These are phyloP conservation scores for Debaryomyces fabryi DNA, from an alignment of 1,139 yeast genomes.

Conservation along the genomic window DNA sequence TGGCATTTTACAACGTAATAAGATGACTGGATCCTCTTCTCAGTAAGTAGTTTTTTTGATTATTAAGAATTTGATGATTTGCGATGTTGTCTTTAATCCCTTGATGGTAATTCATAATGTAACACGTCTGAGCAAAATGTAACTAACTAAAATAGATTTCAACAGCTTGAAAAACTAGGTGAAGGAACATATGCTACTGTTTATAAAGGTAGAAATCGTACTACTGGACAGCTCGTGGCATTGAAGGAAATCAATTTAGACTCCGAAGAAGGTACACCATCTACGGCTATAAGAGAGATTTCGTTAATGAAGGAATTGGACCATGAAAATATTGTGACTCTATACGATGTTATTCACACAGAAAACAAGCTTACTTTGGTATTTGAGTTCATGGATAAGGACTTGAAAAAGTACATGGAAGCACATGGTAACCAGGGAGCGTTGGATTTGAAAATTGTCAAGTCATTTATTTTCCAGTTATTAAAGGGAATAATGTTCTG, in stretches of 20 bases:
- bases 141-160: slow-evolving; percentile 35
- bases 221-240: slow-evolving; percentile 92
- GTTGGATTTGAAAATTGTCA: slow-evolving; percentile 74
- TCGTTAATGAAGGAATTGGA: slow-evolving; percentile 95
- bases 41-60: slow-evolving; percentile 25
- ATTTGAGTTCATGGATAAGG: slow-evolving; percentile 92
- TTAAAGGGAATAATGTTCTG: slow-evolving; percentile 91
- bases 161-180: slow-evolving; percentile 84
- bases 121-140: slow-evolving; percentile 5
- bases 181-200: slow-evolving; percentile 99
- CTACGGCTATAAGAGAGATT: slow-evolving; percentile 95
- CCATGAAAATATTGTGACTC: slow-evolving; percentile 89
- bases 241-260: slow-evolving; percentile 92
- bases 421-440: slow-evolving; percentile 82
- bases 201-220: slow-evolving; percentile 89
- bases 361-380: slow-evolving; percentile 93
- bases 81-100: background rate
- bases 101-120: background rate
- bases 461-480: slow-evolving; percentile 90
- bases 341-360: slow-evolving; percentile 94
- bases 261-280: slow-evolving; percentile 97
- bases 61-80: background rate
- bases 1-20: background rate
- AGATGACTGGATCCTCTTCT: slow-evolving; percentile 24
- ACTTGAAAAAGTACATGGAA: slow-evolving; percentile 93